A percentile compares a stretch with the other conserved stretches of the same genome.
phyloP scores from a whole-genome alignment of 1,284 basidiomycete genomes.

The Ustilago sp. region DNA sequence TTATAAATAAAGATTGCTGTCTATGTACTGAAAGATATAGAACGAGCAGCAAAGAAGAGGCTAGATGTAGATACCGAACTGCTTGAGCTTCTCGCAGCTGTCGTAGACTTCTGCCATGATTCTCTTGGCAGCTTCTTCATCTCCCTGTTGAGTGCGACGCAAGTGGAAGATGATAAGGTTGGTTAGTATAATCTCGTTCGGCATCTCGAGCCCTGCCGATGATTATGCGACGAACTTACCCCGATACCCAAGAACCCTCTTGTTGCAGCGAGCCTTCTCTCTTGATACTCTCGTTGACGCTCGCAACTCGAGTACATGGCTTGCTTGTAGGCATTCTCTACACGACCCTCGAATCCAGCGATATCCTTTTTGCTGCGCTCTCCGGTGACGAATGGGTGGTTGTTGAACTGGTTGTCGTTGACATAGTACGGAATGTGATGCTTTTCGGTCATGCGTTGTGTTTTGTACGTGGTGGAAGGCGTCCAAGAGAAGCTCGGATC shows the following conservation, averaged over 20 bases:
- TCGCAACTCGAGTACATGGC: slow-evolving; percentile 54
- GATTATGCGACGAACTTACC: slow-evolving; percentile 9
- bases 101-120: slow-evolving; percentile 62
- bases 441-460: slow-evolving; percentile 73
- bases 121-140: slow-evolving; percentile 54
- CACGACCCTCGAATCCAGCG: slow-evolving; percentile 51
- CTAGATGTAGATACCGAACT: slow-evolving; percentile 56
- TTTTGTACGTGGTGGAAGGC: slow-evolving; percentile 64
- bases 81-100: slow-evolving; percentile 63
- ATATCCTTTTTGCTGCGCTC: slow-evolving; percentile 40
- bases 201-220: not conserved
- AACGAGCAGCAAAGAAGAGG: not conserved
- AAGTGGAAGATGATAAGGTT: not conserved
- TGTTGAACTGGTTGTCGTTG: slow-evolving; percentile 80
- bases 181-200: not conserved
- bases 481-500: slow-evolving; percentile 86
- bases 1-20: not conserved
- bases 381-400: slow-evolving; percentile 75
- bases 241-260: slow-evolving; percentile 62
- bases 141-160: slow-evolving; percentile 5
- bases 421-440: slow-evolving; percentile 87
- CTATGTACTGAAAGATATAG: not conserved
- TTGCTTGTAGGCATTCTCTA: slow-evolving; percentile 58
- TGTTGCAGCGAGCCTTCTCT: slow-evolving; percentile 47
- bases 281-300: slow-evolving; percentile 51